Base-by-base conservation (phyloP, 202 grass and related monocot genomes). In the Musa balbisiana region DNA sequence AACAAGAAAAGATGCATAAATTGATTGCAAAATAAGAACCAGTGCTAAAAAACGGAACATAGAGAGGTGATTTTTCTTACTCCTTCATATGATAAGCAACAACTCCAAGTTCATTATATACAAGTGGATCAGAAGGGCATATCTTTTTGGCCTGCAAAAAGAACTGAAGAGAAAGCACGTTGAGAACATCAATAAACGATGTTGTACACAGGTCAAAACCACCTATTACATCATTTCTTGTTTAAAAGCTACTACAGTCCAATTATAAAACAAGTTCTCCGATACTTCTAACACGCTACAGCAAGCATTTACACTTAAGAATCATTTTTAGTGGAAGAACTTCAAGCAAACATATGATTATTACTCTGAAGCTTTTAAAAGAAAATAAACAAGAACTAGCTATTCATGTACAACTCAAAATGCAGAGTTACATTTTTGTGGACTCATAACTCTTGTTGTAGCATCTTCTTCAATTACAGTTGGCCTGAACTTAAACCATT, bases 21-120 rank as follows among this genome's bases (percentile, higher is more conserved):
- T 43, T 43, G 4, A 43, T 43, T 43, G 33, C 15, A 68, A 49
- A 19, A 33, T 17, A 49, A 49, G 26, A 72, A 52, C 53, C 60
- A 29, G 11, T 65, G 33, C 33, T 43, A 43, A 43, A 17, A 76
- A 79, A 13, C 74, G 10, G 21, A 82, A 59, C 51, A 21, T 49
- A 69, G 75, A 9, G 65, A n/a, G 63, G 71, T 54, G 63, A 62
- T 14, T 77, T 85, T 24, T 80, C 95, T 94, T 85, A 94, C 91
- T 99, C 91, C 80, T 94, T 92, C 87, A 92, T 89, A 86, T 99
- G 88, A 86, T 99, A 99, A 63, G 95, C 87, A 74, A 99, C 95
- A 43, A 94, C 91, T 67, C 95, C 91, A 76, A 94, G 73, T 78
- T 99, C 95, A 49, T 99, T 94, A 79, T 90, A 90, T 65, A 99